A percentile compares a stretch with the other conserved stretches of the same genome.
These are phyloP conservation scores for Phaeosphaeriaceae sp. DNA, from an alignment of 2,329 filamentous ascomycete species.

Conservation along the genomic window DNA sequence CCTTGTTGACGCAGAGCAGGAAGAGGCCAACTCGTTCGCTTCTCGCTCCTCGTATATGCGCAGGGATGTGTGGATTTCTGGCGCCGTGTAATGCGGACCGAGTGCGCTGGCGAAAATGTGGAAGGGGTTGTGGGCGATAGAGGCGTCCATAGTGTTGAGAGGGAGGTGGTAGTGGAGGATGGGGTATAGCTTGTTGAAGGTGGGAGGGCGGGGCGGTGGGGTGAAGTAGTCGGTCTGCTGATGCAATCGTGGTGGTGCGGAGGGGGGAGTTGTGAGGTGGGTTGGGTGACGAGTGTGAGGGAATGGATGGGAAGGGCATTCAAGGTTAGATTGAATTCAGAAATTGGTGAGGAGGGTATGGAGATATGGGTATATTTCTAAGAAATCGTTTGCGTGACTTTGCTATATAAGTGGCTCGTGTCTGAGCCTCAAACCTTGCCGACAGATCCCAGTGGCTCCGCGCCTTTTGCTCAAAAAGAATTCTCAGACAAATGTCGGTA, in stretches of 20 bases:
- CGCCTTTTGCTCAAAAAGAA: neutral
- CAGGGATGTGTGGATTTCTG: neutral
- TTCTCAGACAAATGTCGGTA: no score
- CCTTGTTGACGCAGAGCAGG: no score
- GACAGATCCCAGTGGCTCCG: neutral
- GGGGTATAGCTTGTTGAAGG: neutral
- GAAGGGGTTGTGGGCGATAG: neutral
- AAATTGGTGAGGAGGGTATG: no score
- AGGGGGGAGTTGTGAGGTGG: no score
- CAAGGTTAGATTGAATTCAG: no score
- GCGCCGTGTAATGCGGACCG: neutral
- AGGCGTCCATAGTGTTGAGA: neutral
- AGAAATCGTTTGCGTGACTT: neutral
- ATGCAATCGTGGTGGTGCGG: no score
- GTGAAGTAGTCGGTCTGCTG: neutral
- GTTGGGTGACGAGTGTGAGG: no score
- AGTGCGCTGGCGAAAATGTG: neutral
- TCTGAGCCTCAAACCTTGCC: neutral
- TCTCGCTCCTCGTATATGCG: neutral
- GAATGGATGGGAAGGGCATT: no score
- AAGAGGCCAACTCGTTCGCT: neutral
- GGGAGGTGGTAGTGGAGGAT: neutral
- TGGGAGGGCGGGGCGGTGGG: neutral
- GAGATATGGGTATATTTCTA: no score
- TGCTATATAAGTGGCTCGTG: neutral